Percentiles rank a stretch among this genome's conserved stretches.
Conservation (phyloP, 306 rosid species). For the Lablab purpureus region DNA sequence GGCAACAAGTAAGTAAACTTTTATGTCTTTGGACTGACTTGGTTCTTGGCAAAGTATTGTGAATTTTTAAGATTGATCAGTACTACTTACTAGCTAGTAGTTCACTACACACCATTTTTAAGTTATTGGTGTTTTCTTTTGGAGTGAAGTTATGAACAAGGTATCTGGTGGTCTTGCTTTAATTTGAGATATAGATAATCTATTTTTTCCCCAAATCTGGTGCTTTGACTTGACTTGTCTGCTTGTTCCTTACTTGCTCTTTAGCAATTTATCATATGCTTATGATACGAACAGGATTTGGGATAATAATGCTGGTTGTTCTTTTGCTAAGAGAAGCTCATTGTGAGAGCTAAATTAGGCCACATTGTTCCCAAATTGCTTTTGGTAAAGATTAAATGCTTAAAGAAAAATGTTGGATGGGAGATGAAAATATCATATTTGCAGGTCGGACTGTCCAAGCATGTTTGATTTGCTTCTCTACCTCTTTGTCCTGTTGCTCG, state of each 20-base stretch:
- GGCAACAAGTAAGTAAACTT: slow-evolving; percentile 79
- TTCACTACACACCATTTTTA: neutral
- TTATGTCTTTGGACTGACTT: slow-evolving; percentile 26
- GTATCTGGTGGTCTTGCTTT: slow-evolving; percentile 26
- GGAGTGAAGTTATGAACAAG: slow-evolving; percentile 12
- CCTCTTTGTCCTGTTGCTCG: neutral
- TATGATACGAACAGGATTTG: slow-evolving; percentile 8
- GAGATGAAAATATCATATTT: slow-evolving; percentile 38
- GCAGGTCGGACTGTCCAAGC: slow-evolving; percentile 10
- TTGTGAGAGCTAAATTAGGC: slow-evolving; percentile 1
- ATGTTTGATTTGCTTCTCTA: neutral
- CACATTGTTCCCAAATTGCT: slow-evolving; percentile 4
- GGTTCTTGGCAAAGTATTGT: neutral
- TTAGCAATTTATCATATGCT: neutral
- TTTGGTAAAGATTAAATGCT: slow-evolving; percentile 20
- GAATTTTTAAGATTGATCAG: slow-evolving; percentile 36
- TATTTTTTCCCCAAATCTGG: slow-evolving; percentile 22
- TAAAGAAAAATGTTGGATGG: slow-evolving; percentile 11
- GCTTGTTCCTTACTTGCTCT: slow-evolving; percentile 26
- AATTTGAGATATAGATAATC: slow-evolving; percentile 9
- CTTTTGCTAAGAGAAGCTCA: slow-evolving; percentile 4
- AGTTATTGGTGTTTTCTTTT: slow-evolving; percentile 14
- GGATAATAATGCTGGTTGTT: slow-evolving; percentile 28
- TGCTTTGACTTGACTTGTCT: slow-evolving; percentile 39
- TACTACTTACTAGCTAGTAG: neutral